These are phyloP conservation scores for Citrullus amarus DNA, from an alignment of 306 rosid genomes.

Conservation along the genomic window DNA sequence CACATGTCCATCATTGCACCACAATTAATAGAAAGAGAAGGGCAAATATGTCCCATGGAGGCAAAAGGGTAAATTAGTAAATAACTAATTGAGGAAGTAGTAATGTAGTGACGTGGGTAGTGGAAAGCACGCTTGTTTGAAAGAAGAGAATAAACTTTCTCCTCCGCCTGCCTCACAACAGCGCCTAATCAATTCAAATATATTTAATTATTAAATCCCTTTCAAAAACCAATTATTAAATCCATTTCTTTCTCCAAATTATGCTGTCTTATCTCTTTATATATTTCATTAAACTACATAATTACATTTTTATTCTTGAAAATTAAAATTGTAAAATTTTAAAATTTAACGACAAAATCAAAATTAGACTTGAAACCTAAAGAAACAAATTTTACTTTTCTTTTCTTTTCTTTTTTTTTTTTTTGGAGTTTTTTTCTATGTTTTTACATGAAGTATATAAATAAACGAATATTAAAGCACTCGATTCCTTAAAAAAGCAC, in stretches of 20 bases:
- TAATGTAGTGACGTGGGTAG: not conserved
- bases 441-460: too few relatives aligned
- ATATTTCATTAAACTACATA: too few relatives aligned
- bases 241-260: not conserved
- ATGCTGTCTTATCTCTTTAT: not conserved
- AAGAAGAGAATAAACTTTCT: not conserved
- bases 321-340: too few relatives aligned
- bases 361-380: too few relatives aligned
- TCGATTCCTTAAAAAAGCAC: too few relatives aligned
- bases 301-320: too few relatives aligned
- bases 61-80: not conserved
- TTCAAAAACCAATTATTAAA: not conserved
- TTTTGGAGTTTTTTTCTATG: too few relatives aligned
- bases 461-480: too few relatives aligned
- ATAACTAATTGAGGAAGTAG: not conserved
- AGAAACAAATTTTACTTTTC: too few relatives aligned
- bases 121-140: conserved; percentile 5
- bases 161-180: not conserved
- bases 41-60: not conserved
- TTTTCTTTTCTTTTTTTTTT: too few relatives aligned
- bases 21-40: not conserved
- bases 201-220: not conserved
- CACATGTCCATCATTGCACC: not conserved
- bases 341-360: too few relatives aligned
- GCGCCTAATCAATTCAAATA: not conserved